These are phyloP conservation scores for Talaromyces sp. DNA, from an alignment of 2,329 filamentous ascomycete species.

Conservation along the genomic window DNA sequence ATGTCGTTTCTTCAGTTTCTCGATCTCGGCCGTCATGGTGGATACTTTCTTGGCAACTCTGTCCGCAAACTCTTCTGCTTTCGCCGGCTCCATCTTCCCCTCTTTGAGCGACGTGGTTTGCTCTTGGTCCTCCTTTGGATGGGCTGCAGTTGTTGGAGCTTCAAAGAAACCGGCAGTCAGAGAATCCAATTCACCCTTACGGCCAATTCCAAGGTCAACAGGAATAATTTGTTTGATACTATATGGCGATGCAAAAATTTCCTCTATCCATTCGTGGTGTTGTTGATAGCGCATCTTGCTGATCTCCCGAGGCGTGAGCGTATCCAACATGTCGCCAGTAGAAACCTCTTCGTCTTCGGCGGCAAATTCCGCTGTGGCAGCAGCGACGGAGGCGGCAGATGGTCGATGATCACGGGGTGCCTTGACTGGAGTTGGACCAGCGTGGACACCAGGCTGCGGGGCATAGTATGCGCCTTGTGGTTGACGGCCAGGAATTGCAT, in stretches of 20 bases:
- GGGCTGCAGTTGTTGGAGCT: slow-evolving; percentile 39
- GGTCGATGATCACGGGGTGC: slow-evolving; percentile 41
- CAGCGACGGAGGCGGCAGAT: slow-evolving; percentile 31
- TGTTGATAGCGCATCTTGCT: slow-evolving; percentile 83
- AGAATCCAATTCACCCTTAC: slow-evolving; percentile 73
- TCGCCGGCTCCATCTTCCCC: slow-evolving; percentile 65
- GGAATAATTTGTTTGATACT: slow-evolving; percentile 79
- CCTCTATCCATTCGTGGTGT: slow-evolving; percentile 99
- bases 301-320: slow-evolving; percentile 83
- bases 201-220: slow-evolving; percentile 78
- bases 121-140: slow-evolving; percentile 25
- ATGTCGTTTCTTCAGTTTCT: slow-evolving; percentile 77
- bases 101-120: slow-evolving; percentile 35
- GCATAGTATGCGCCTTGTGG: slow-evolving; percentile 24
- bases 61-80: slow-evolving; percentile 78
- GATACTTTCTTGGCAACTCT: slow-evolving; percentile 68
- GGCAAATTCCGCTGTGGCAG: slow-evolving; percentile 40
- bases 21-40: slow-evolving; percentile 74
- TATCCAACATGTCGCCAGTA: slow-evolving; percentile 83
- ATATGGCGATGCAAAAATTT: slow-evolving; percentile 88
- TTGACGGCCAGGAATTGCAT: slow-evolving; percentile 33
- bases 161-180: slow-evolving; percentile 85
- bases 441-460: slow-evolving; percentile 17
- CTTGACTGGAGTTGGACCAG: slow-evolving; percentile 26
- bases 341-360: slow-evolving; percentile 87